Evolutionary conservation across 306 rosid genomes (phyloP).

Genomic region (Castanea sativa): DNA sequence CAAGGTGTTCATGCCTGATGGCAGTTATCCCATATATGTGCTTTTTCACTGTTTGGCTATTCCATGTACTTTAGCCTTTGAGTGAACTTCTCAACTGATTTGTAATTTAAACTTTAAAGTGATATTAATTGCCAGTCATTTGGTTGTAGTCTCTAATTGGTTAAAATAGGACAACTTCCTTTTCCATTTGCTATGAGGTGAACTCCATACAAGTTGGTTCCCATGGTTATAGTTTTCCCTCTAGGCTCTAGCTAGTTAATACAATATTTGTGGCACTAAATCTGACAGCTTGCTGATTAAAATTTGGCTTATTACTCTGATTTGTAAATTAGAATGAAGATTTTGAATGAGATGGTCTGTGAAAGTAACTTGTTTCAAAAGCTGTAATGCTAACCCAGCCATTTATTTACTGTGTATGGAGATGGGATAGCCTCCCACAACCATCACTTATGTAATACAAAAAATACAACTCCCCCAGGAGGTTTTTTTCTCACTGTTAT

Average conservation of each 20-base stretch:
- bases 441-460: slow-evolving; percentile 81
- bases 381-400: slow-evolving; percentile 66
- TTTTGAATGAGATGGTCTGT: neutral
- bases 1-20: neutral
- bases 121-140: neutral
- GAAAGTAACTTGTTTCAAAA: neutral
- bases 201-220: neutral
- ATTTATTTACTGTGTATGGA: slow-evolving; percentile 85
- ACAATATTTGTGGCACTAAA: neutral
- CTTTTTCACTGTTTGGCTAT: neutral
- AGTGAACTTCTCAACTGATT: neutral
- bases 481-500: slow-evolving; percentile 89
- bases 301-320: neutral
- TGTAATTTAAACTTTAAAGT: neutral
- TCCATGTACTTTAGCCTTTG: neutral
- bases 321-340: neutral
- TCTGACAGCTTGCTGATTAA: neutral
- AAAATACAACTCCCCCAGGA: slow-evolving; percentile 83
- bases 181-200: neutral
- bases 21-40: neutral
- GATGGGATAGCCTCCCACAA: slow-evolving; percentile 95
- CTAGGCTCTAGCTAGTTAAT: neutral
- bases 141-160: neutral
- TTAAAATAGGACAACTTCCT: neutral
- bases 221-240: neutral